phyloP scores from a whole-genome alignment of 768 basidiomycete species.

The Sistotremastrum suecicum region DNA sequence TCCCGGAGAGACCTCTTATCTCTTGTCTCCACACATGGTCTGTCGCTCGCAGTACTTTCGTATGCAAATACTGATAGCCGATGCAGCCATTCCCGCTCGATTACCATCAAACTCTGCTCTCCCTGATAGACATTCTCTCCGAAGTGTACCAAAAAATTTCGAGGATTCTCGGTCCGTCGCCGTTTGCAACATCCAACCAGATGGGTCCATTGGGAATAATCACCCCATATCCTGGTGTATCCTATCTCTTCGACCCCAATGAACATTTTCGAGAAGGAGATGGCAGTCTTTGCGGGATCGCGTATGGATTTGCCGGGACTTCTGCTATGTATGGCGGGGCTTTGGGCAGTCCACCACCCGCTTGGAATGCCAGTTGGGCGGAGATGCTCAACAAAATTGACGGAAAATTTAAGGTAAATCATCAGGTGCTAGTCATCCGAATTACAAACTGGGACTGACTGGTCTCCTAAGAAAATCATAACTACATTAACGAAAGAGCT shows the following conservation, averaged over 20 bases:
- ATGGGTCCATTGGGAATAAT: slow-evolving; percentile 60
- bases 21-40: slow-evolving; percentile 64
- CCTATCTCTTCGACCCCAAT: slow-evolving; percentile 51
- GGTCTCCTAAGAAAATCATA: slow-evolving; percentile 62
- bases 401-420: slow-evolving; percentile 63
- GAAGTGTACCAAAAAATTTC: slow-evolving; percentile 83
- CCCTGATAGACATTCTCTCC: slow-evolving; percentile 78
- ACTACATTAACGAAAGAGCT: slow-evolving; percentile 67
- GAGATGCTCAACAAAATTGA: slow-evolving; percentile 76
- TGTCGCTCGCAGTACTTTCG: slow-evolving; percentile 13
- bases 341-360: slow-evolving; percentile 37
- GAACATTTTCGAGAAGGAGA: slow-evolving; percentile 25
- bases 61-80: not conserved
- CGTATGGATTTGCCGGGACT: slow-evolving; percentile 26
- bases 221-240: slow-evolving; percentile 70
- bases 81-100: slow-evolving; percentile 75
- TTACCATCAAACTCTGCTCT: slow-evolving; percentile 79
- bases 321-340: slow-evolving; percentile 18
- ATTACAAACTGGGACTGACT: not conserved
- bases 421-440: not conserved
- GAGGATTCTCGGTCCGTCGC: slow-evolving; percentile 70
- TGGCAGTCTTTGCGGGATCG: slow-evolving; percentile 62
- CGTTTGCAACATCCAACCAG: slow-evolving; percentile 59
- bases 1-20: slow-evolving; percentile 47
- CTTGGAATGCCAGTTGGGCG: slow-evolving; percentile 47